Evolutionary conservation across 495 filamentous ascomycete species (phyloP).

Genomic region (Neurospora sp.): DNA sequence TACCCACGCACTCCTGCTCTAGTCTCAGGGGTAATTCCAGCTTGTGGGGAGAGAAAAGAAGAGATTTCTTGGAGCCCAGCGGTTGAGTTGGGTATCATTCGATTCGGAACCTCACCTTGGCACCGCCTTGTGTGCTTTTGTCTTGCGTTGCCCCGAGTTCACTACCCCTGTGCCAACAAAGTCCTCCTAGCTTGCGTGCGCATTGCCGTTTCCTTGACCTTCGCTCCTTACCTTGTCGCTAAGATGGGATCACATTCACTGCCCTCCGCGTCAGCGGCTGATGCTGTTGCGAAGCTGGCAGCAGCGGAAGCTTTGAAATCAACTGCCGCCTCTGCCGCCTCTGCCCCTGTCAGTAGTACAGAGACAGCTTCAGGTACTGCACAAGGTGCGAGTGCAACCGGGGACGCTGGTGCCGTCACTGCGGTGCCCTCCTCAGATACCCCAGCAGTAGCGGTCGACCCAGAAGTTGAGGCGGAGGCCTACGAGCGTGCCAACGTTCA

Average conservation of each 20-base stretch:
- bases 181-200: not conserved
- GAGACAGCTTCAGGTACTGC: not conserved
- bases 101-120: not conserved
- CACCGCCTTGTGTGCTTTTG: not conserved
- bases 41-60: not conserved
- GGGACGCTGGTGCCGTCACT: not conserved
- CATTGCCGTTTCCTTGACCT: not conserved
- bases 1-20: not conserved
- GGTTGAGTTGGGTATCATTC: not conserved
- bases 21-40: not conserved
- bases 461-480: conserved; percentile 23
- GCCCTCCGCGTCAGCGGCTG: conserved; percentile 20
- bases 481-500: conserved; percentile 89
- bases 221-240: not conserved
- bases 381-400: not conserved
- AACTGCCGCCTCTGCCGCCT: not conserved
- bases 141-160: not conserved
- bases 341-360: not conserved
- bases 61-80: not conserved
- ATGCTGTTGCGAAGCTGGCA: conserved; percentile 20
- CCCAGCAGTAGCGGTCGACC: conserved; percentile 6
- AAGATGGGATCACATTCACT: conserved; percentile 7
- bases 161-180: not conserved
- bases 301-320: conserved; percentile 1
- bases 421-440: conserved; percentile 4